Base-by-base conservation (phyloP, 2,329 filamentous ascomycete genomes). In the Chrysosporium keratinophilum region DNA sequence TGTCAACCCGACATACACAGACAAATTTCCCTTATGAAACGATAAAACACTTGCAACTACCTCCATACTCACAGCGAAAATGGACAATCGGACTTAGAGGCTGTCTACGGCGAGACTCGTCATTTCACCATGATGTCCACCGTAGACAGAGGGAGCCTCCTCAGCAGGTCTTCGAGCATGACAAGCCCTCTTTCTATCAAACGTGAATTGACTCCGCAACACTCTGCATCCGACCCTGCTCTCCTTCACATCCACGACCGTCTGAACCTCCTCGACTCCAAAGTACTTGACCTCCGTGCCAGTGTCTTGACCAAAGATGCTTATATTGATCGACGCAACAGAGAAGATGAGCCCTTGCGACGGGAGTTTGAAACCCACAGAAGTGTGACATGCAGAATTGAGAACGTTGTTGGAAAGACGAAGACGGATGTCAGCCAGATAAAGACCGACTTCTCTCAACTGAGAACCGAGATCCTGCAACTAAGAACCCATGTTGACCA, bases 291-390 rank as follows among this genome's bases (percentile, higher is more conserved):
- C 15, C 61, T 71, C n/a, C 67, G 66, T 31, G 64, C 67, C 12
- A 64, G 61, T 23, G 60, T 69, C n/a, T 54, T 71, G 31, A 71
- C 69, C 19, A 69, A 68, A 54, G 67, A 71, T 46, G 63, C 61
- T 23, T 71, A 71, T 59, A 61, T 66, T 44, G 68, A 71, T 48
- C 65, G 68, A 51, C 63, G 68, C 1, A 71, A 70, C 56, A 64
- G 66, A 14, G 67, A 71, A 60, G 69, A 71, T 56, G 62, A 69
- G 10, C 64, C 67, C 42, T 63, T 71, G 34, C 65, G 67, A 41
- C 67, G 67, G 5, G 69, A 71, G 52, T 71, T 71, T 35, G 65
- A 69, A 52, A 59, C 61, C 47, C 62, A 69, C 49, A 64, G 62
- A 33, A 59, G 63, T n/a, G 63, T 68, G 31, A 66, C 63, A 10